These are phyloP conservation scores for Kwoniella sp. DNA, from an alignment of 768 basidiomycete species.

Conservation along the genomic window DNA sequence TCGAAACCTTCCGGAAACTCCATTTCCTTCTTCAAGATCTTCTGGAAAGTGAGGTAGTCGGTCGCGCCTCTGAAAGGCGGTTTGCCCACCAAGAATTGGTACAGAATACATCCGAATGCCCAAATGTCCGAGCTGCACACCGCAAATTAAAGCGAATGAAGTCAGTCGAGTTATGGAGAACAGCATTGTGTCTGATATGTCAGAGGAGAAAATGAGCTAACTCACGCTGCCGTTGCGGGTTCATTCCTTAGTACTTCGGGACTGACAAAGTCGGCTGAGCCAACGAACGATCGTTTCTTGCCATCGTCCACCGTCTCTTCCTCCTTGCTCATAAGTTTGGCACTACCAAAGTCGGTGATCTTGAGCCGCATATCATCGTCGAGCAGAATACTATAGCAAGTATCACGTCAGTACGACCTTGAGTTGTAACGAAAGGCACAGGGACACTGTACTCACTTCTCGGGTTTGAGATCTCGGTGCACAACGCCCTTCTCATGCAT, in stretches of 20 bases:
- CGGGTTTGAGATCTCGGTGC: constrained; percentile 68
- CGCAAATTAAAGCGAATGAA: neutral
- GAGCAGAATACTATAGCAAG: constrained; percentile 87
- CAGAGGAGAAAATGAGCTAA: neutral
- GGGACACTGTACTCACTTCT: constrained; percentile 52
- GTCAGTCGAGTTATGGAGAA: neutral
- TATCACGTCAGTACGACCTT: constrained; percentile 60
- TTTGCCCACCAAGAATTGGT: constrained; percentile 85
- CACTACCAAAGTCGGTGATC: constrained; percentile 96
- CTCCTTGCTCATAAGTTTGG: constrained; percentile 58
- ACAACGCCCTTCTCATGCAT: constrained; percentile 90
- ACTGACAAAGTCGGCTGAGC: constrained; percentile 85
- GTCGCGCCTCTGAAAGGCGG: constrained; percentile 88
- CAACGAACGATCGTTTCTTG: constrained; percentile 73
- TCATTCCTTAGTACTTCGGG: constrained; percentile 77
- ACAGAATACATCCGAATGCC: constrained; percentile 92
- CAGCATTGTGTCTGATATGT: too few species aligned
- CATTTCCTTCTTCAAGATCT: constrained; percentile 86
- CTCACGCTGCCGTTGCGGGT: constrained; percentile 74
- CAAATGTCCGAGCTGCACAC: constrained; percentile 80
- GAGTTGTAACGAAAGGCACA: neutral
- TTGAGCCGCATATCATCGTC: constrained; percentile 83
- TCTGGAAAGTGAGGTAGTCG: constrained; percentile 92
- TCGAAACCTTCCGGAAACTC: constrained; percentile 85
- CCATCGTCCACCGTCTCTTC: constrained; percentile 58